Base-by-base conservation (phyloP, 164 flowering plant genomes). In the Cinnamomum chago region DNA sequence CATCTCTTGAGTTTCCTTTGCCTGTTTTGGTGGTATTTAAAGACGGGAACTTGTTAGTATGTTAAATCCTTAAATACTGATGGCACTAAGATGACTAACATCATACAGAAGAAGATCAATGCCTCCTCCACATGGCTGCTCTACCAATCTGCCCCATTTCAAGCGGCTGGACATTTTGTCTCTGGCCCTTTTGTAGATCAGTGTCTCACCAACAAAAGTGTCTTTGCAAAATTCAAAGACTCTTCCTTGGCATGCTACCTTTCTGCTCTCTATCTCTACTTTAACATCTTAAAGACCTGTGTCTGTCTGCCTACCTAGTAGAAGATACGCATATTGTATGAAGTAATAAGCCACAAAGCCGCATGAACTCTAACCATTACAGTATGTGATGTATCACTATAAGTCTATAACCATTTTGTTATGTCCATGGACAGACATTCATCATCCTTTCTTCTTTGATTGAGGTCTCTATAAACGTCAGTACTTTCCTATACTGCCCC, bases 111-210 rank as follows among this genome's bases (percentile, higher is more conserved):
- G 88, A 94, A 85, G 82, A 90, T 91, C 3, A 91, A 86, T 77
- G 94, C 91, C 3, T 86, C 97, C 22, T 96, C 99, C 0, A 96
- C 99, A 0, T 97, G 92, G 79, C 85, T 94, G 33, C 87, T 94
- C 62, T 96, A 96, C 80, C 97, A 96, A 40, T 96, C 99, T 64
- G 94, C 97, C 1, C 99, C 99, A 72, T 96, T 86, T 73, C 98
- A 96, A 84, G 97, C 97, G 11, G 97, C 97, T 7, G 81, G 91
- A 69, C 93, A 94, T 2, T 91, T 94, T 73, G 92, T 91, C 18
- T 85, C 93, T 2, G 99, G 99, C 72, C 98, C 98, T 78, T 13
- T 96, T 5, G 92, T 96, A 0, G 99, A 96, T 78, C 89, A 88
- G 67, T 82, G 55, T 79, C 94, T 96, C 83, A 96, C 99, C 80